Percentiles rank a stretch among this genome's conserved stretches.
Evolutionary conservation across 495 filamentous ascomycete species (phyloP).

Genomic region (Trichoderma erinaceum): DNA sequence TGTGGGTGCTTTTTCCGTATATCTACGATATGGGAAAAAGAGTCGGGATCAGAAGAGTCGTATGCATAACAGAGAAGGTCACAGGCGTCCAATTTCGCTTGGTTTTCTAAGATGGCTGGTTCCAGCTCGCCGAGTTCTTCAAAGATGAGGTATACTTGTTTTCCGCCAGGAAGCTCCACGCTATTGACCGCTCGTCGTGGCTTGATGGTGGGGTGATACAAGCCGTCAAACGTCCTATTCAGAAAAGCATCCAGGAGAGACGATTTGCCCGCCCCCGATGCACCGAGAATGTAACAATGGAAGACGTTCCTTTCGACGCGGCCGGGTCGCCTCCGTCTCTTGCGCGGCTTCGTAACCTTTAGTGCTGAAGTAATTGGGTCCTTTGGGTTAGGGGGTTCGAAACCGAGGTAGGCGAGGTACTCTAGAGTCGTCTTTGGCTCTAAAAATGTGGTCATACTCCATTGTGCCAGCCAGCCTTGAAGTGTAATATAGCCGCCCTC

Average conservation of each 20-base stretch:
- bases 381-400: conserved; percentile 59
- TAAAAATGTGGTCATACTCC: conserved; percentile 98
- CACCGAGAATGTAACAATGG: conserved; percentile 86
- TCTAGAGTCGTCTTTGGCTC: conserved; percentile 91
- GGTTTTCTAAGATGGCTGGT: conserved; percentile 87
- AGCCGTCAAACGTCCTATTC: conserved; percentile 73
- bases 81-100: conserved; percentile 82
- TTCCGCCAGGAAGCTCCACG: conserved; percentile 90
- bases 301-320: conserved; percentile 94
- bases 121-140: conserved; percentile 95
- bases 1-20: conserved; percentile 71
- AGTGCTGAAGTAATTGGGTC: conserved; percentile 73
- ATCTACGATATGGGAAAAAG: conserved; percentile 82
- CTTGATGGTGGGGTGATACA: conserved; percentile 93
- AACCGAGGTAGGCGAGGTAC: conserved; percentile 93
- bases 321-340: conserved; percentile 69
- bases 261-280: conserved; percentile 77
- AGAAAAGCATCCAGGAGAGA: conserved; percentile 86
- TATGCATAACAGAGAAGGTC: conserved; percentile 94
- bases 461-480: conserved; percentile 96
- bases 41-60: conserved; percentile 92
- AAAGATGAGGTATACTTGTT: conserved; percentile 93
- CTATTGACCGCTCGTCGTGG: conserved; percentile 90
- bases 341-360: conserved; percentile 86
- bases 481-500: conserved; percentile 93